Evolutionary conservation across 2,329 filamentous ascomycete species (phyloP).

Genomic region (Fusarium marasasianum): DNA sequence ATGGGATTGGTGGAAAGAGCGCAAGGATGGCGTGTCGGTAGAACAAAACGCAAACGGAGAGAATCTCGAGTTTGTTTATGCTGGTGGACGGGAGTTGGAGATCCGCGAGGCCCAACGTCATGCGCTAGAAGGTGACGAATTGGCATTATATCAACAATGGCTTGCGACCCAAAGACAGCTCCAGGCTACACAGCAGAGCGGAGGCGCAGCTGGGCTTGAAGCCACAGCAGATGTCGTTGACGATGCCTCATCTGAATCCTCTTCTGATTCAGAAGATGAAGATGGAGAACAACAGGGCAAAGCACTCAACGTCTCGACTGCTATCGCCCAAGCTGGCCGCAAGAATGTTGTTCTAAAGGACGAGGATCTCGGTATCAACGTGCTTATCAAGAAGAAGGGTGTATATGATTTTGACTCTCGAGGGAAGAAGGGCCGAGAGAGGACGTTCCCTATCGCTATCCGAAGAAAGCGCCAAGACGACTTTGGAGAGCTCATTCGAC

Average conservation of each 20-base stretch:
- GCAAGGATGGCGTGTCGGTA: constrained; percentile 68
- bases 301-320: constrained; percentile 86
- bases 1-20: constrained; percentile 82
- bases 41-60: constrained; percentile 66
- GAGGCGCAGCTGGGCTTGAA: constrained; percentile 74
- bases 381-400: constrained; percentile 86
- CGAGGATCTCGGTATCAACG: constrained; percentile 90
- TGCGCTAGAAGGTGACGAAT: constrained; percentile 78
- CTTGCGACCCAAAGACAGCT: constrained; percentile 87
- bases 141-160: constrained; percentile 89
- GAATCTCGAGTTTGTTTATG: constrained; percentile 72
- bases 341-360: constrained; percentile 89
- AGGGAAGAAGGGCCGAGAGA: constrained; percentile 89
- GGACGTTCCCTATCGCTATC: constrained; percentile 88
- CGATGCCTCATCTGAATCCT: constrained; percentile 86
- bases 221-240: constrained; percentile 78
- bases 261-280: constrained; percentile 86
- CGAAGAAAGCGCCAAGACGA: constrained; percentile 85
- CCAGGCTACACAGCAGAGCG: constrained; percentile 79
- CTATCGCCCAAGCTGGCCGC: constrained; percentile 82
- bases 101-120: constrained; percentile 69
- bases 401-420: constrained; percentile 95
- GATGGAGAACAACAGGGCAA: constrained; percentile 92
- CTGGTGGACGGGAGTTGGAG: constrained; percentile 69
- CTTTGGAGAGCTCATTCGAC: constrained; percentile 91